Evolutionary conservation across 352 stramenopile species (phyloP).

Genomic region (Phytophthora nicotianae): DNA sequence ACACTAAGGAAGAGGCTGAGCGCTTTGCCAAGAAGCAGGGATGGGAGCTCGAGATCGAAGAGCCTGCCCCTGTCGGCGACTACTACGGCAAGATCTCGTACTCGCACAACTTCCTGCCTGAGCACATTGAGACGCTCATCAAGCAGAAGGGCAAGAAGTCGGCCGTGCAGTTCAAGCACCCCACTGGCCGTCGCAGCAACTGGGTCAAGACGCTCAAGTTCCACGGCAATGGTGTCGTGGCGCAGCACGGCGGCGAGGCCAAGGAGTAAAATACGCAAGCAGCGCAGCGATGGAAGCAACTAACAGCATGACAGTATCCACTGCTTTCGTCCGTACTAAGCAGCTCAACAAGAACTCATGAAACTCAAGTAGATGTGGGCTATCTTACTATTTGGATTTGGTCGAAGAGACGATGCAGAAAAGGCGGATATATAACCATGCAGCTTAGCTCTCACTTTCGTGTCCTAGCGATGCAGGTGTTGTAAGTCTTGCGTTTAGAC

Average conservation of each 20-base stretch:
- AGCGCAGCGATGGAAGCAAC: slow-evolving; percentile 19
- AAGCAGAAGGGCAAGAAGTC: slow-evolving; percentile 86
- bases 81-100: slow-evolving; percentile 85
- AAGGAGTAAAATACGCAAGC: slow-evolving; percentile 55
- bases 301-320: background rate
- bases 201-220: slow-evolving; percentile 91
- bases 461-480: slow-evolving; percentile 16
- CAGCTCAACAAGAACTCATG: slow-evolving; percentile 25
- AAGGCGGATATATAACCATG: slow-evolving; percentile 44
- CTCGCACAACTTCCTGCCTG: slow-evolving; percentile 87
- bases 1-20: slow-evolving; percentile 87
- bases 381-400: slow-evolving; percentile 11
- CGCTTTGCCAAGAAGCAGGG: slow-evolving; percentile 83
- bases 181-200: slow-evolving; percentile 78
- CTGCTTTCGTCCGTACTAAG: slow-evolving; percentile 16
- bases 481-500: slow-evolving; percentile 38
- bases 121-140: slow-evolving; percentile 73
- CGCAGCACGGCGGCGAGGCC: slow-evolving; percentile 80
- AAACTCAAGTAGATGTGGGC: slow-evolving; percentile 22
- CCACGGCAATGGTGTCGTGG: slow-evolving; percentile 78
- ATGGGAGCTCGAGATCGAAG: slow-evolving; percentile 86
- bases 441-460: slow-evolving; percentile 32
- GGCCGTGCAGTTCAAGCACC: slow-evolving; percentile 75
- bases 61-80: slow-evolving; percentile 71
- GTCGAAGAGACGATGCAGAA: slow-evolving; percentile 26